phyloP scores from a whole-genome alignment of 257 asterid genomes.

The Anisodus acutangulus region DNA sequence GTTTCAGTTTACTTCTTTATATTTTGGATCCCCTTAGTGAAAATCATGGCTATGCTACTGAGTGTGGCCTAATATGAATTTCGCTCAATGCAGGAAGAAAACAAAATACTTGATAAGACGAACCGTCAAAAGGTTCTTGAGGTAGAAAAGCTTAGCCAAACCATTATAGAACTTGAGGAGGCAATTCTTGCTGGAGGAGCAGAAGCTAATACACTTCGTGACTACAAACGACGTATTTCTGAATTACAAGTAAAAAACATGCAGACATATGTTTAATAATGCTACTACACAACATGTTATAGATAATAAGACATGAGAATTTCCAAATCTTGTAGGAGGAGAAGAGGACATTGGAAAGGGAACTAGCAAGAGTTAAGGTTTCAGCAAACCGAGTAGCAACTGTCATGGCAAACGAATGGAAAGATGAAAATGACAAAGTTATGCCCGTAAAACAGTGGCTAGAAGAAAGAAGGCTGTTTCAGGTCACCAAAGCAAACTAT shows the following conservation, averaged over 20 bases:
- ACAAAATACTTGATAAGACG: slow-evolving; percentile 76
- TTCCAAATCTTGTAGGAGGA: slow-evolving; percentile 63
- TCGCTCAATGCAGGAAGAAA: slow-evolving; percentile 65
- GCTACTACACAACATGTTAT: background rate
- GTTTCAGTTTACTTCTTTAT: background rate
- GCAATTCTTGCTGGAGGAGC: slow-evolving; percentile 86
- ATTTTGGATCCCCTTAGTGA: background rate
- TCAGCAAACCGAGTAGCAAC: slow-evolving; percentile 81
- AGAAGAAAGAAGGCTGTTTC: slow-evolving; percentile 81
- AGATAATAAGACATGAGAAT: slow-evolving; percentile 27
- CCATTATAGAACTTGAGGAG: slow-evolving; percentile 81
- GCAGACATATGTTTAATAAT: background rate
- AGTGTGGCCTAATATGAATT: background rate
- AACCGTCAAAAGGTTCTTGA: slow-evolving; percentile 76
- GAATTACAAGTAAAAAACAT: slow-evolving; percentile 61
- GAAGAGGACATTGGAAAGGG: slow-evolving; percentile 85
- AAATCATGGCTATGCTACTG: background rate
- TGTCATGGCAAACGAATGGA: slow-evolving; percentile 93
- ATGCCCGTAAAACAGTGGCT: slow-evolving; percentile 98
- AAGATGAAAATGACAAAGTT: slow-evolving; percentile 82
- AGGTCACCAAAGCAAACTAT: slow-evolving; percentile 45
- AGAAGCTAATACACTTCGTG: slow-evolving; percentile 73
- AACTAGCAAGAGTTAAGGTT: slow-evolving; percentile 81
- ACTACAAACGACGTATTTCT: slow-evolving; percentile 65
- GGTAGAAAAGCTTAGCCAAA: slow-evolving; percentile 82